Percentiles rank a stretch among this genome's conserved stretches.
These are phyloP conservation scores for Aspergillus brunneoviolaceus DNA, from an alignment of 2,329 filamentous ascomycete genomes.

Conservation along the genomic window DNA sequence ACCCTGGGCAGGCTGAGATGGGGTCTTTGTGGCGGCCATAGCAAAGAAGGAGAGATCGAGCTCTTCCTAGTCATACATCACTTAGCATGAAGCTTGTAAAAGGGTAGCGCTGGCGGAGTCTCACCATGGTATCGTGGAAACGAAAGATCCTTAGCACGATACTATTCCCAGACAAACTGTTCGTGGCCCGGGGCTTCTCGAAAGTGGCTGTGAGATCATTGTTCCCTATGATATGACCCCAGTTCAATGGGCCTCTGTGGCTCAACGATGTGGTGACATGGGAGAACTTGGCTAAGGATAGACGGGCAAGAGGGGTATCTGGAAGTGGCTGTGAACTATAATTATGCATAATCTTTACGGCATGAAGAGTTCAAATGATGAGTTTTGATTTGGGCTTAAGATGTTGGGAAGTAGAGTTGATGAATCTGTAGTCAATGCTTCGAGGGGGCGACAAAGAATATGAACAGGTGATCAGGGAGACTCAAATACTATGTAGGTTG, in stretches of 20 bases:
- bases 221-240: slow-evolving; percentile 44
- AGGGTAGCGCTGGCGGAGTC: not conserved
- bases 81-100: not conserved
- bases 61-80: slow-evolving; percentile 37
- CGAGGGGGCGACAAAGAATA: not conserved
- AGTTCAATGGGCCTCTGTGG: slow-evolving; percentile 41
- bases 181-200: slow-evolving; percentile 26
- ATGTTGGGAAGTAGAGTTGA: not conserved
- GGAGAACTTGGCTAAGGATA: slow-evolving; percentile 46
- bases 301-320: slow-evolving; percentile 20
- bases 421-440: not conserved
- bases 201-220: slow-evolving; percentile 38
- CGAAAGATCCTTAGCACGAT: slow-evolving; percentile 37
- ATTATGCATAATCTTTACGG: slow-evolving; percentile 16
- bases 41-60: slow-evolving; percentile 39
- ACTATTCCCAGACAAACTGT: slow-evolving; percentile 4
- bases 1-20: slow-evolving; percentile 16
- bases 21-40: slow-evolving; percentile 23
- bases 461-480: not conserved
- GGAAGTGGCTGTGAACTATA: slow-evolving; percentile 8
- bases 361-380: not conserved
- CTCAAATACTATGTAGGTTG: too few species aligned
- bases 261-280: slow-evolving; percentile 41
- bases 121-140: slow-evolving; percentile 40
- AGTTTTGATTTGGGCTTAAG: not conserved